These are phyloP conservation scores for Fusarium vanettenii DNA, from an alignment of 2,329 filamentous ascomycete genomes.

Conservation along the genomic window DNA sequence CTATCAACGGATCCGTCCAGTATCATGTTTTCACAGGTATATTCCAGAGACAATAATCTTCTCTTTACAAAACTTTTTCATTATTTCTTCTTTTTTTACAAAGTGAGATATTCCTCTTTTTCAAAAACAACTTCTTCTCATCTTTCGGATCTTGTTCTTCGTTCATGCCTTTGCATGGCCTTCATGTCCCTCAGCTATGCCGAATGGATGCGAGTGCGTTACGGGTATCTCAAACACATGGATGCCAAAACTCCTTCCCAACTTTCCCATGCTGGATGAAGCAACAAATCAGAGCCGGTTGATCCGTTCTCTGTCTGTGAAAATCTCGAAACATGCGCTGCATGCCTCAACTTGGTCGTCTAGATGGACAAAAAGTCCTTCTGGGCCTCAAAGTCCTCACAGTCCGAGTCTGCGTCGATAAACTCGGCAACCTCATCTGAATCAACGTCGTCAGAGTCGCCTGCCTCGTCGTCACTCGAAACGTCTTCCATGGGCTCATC, in stretches of 20 bases:
- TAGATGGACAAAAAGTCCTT: constrained; percentile 68
- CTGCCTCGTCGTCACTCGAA: constrained; percentile 80
- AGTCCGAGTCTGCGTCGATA: constrained; percentile 65
- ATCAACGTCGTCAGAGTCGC: constrained; percentile 82
- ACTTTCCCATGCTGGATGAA: constrained; percentile 35
- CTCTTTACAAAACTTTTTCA: constrained; percentile 29
- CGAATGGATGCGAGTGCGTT: constrained; percentile 5
- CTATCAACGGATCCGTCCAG: background rate
- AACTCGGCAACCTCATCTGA: constrained; percentile 80
- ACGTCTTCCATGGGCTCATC: constrained; percentile 73
- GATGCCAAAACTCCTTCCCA: constrained; percentile 26
- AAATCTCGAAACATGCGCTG: constrained; percentile 2
- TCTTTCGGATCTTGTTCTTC: constrained; percentile 21
- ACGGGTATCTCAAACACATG: constrained; percentile 40
- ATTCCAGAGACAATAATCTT: background rate
- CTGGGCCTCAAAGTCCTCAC: constrained; percentile 66
- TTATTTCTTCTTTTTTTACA: constrained; percentile 18
- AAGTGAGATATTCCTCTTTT: constrained; percentile 13
- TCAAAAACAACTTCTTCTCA: constrained; percentile 11
- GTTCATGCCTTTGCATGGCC: constrained; percentile 16
- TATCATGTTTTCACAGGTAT: background rate
- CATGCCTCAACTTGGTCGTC: constrained; percentile 16
- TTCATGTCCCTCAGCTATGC: constrained; percentile 19
- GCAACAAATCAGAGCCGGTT: constrained; percentile 17
- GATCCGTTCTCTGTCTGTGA: background rate